phyloP scores from a whole-genome alignment of 257 asterid genomes.

The Nicotiana noctiflora region DNA sequence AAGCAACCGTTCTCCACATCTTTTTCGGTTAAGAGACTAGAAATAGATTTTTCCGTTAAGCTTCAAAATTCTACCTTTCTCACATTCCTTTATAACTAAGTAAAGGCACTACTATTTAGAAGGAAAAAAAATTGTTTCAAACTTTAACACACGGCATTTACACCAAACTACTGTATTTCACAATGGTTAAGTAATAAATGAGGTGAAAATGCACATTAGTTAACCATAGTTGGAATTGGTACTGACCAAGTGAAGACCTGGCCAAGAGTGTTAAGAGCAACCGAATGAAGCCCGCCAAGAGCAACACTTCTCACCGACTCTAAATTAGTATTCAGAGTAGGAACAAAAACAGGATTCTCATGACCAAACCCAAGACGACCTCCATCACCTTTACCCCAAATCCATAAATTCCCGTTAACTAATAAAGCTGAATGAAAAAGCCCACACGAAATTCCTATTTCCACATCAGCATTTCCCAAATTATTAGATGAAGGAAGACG shows the following conservation, averaged over 20 bases:
- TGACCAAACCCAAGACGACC: slow-evolving; percentile 92
- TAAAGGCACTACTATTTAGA: background rate
- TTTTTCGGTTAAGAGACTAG: background rate
- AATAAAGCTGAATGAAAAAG: slow-evolving; percentile 82
- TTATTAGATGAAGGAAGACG: slow-evolving; percentile 26
- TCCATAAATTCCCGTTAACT: slow-evolving; percentile 67
- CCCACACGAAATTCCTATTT: slow-evolving; percentile 77
- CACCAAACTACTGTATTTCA: too few species aligned
- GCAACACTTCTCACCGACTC: slow-evolving; percentile 45
- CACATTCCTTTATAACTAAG: background rate
- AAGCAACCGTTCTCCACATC: background rate
- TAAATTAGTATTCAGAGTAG: slow-evolving; percentile 50
- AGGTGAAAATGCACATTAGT: too few species aligned
- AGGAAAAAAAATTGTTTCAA: background rate
- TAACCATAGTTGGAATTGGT: background rate
- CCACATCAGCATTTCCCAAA: slow-evolving; percentile 15
- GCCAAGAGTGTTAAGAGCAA: slow-evolving; percentile 66
- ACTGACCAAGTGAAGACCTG: slow-evolving; percentile 88
- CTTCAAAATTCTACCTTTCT: background rate
- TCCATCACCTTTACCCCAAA: slow-evolving; percentile 99
- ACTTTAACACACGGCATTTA: background rate
- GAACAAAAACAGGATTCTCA: slow-evolving; percentile 62
- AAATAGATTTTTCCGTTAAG: background rate
- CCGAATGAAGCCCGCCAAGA: slow-evolving; percentile 92
- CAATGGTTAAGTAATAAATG: too few species aligned